Percentiles rank a stretch among this genome's conserved stretches.
Evolutionary conservation across 2,329 filamentous ascomycete genomes (phyloP).

Genomic region (Metarhizium rileyi): DNA sequence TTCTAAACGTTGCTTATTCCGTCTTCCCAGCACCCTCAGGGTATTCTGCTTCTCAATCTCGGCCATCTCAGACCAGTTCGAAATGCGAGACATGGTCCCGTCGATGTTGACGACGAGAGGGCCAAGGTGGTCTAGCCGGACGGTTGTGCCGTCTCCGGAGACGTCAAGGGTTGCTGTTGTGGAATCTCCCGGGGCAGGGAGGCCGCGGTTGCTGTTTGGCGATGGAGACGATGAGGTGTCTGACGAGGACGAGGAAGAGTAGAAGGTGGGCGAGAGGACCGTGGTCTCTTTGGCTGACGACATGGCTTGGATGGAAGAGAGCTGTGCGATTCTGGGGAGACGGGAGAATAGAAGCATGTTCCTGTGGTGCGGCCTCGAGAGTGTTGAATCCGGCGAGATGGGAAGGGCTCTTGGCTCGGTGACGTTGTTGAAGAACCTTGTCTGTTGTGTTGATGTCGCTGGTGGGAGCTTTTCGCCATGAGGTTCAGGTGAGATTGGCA

Average conservation of each 20-base stretch:
- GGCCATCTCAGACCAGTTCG: constrained; percentile 65
- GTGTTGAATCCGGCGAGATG: neutral
- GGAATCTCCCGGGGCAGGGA: constrained; percentile 16
- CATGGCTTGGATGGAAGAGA: neutral
- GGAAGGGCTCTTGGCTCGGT: no score
- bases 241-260: neutral
- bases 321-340: neutral
- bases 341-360: neutral
- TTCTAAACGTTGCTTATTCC: constrained; percentile 55
- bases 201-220: constrained; percentile 9
- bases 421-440: no score
- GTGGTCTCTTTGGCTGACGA: neutral
- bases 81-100: constrained; percentile 59
- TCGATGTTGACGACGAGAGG: constrained; percentile 67
- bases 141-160: constrained; percentile 21
- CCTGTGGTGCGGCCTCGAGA: neutral
- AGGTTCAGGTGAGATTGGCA: no score
- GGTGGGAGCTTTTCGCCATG: no score
- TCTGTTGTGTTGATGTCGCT: no score
- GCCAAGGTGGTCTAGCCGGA: constrained; percentile 59
- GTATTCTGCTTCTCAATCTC: constrained; percentile 59
- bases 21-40: constrained; percentile 54
- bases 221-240: neutral
- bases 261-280: neutral
- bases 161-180: constrained; percentile 21